phyloP scores from a whole-genome alignment of 148 eudicot genomes.

The Rhododendron griersonianum region DNA sequence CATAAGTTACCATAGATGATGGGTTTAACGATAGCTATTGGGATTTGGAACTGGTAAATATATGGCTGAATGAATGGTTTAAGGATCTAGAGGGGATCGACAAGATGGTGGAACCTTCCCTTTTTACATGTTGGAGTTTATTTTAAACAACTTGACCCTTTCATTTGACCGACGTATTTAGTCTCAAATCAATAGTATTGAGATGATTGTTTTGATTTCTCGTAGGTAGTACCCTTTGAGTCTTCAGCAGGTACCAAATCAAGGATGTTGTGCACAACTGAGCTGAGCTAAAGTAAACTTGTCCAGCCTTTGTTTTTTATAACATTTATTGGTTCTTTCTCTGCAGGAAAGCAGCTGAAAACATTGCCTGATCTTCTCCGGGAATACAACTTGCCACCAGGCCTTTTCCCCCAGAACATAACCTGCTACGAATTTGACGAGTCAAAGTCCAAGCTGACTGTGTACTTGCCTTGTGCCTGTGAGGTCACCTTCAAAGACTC shows the following conservation, averaged over 20 bases:
- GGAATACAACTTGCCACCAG: slow-evolving; percentile 71
- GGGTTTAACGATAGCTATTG: neutral
- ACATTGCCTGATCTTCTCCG: slow-evolving; percentile 63
- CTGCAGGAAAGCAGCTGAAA: slow-evolving; percentile 61
- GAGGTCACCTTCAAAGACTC: slow-evolving; percentile 82
- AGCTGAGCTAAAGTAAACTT: neutral
- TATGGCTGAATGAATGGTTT: neutral
- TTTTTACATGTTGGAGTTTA: neutral
- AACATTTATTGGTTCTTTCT: neutral
- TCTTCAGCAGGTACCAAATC: neutral
- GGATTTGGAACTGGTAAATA: neutral
- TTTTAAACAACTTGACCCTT: neutral
- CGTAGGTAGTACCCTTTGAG: neutral
- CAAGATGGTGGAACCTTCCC: neutral
- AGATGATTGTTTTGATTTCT: neutral
- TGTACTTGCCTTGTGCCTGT: slow-evolving; percentile 62
- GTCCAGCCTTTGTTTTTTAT: neutral
- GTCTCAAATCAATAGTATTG: neutral
- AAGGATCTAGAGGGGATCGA: neutral
- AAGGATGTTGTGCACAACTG: neutral
- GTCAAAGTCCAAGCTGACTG: slow-evolving; percentile 60
- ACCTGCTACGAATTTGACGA: slow-evolving; percentile 69
- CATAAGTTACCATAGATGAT: neutral
- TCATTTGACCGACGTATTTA: neutral
- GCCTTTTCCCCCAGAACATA: slow-evolving; percentile 74